Conservation (phyloP, 352 stramenopile species). For the Globisporangium polare region DNA sequence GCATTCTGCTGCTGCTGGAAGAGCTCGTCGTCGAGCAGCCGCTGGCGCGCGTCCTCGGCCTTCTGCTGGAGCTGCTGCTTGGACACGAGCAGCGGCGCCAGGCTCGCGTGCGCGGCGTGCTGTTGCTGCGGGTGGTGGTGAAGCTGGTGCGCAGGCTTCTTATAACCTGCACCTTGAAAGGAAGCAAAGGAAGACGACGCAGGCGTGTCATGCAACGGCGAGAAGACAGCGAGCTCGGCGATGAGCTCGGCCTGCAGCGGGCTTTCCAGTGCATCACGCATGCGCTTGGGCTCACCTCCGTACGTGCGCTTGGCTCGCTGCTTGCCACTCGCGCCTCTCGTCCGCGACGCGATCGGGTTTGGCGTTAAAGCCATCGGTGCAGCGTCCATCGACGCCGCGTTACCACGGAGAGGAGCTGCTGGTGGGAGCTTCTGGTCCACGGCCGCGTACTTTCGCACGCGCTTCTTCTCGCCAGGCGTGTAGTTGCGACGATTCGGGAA, state of each 20-base stretch:
- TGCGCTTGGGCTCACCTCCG: slow-evolving; percentile 10
- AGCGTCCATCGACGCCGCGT: background rate
- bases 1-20: slow-evolving; percentile 24
- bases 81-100: slow-evolving; percentile 9
- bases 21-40: slow-evolving; percentile 27
- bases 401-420: background rate
- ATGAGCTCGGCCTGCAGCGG: slow-evolving; percentile 12
- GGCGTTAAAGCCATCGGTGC: background rate
- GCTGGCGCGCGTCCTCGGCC: slow-evolving; percentile 14
- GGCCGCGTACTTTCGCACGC: slow-evolving; percentile 24
- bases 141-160: background rate
- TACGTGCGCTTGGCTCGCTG: background rate
- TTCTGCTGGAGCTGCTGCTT: slow-evolving; percentile 20
- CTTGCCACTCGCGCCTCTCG: slow-evolving; percentile 13
- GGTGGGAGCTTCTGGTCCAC: slow-evolving; percentile 2
- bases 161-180: slow-evolving; percentile 7
- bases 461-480: slow-evolving; percentile 38
- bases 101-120: slow-evolving; percentile 9
- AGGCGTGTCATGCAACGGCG: slow-evolving; percentile 7
- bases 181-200: background rate
- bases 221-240: slow-evolving; percentile 11
- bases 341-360: background rate
- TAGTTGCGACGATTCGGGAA: slow-evolving; percentile 59
- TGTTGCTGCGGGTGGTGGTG: slow-evolving; percentile 6
- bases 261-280: background rate